A percentile compares a stretch with the other conserved stretches of the same genome.
phyloP scores from a whole-genome alignment of 257 asterid species.

The Ehretia macrophylla region DNA sequence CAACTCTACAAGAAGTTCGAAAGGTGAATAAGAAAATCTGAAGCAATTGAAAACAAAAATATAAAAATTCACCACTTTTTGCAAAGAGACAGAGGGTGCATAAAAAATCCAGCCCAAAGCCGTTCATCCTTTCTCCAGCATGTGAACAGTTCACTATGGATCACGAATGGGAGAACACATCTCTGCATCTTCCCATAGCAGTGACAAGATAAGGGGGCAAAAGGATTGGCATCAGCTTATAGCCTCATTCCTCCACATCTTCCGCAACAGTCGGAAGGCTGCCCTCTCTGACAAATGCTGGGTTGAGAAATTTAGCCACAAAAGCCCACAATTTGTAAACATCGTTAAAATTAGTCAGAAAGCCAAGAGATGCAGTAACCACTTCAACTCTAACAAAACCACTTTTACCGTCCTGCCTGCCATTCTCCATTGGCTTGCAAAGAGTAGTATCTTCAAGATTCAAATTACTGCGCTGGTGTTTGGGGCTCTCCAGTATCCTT shows the following conservation, averaged over 20 bases:
- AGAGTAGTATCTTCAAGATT: conserved; percentile 71
- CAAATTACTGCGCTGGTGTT: conserved; percentile 45
- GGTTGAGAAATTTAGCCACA: conserved; percentile 87
- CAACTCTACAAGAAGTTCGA: conserved; percentile 48
- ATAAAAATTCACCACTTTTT: conserved; percentile 44
- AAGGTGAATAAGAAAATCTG: conserved; percentile 29
- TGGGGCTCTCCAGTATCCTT: conserved; percentile 59
- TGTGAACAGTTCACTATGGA: conserved; percentile 11
- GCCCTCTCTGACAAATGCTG: conserved; percentile 73
- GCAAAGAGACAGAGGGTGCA: conserved; percentile 39
- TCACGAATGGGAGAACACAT: conserved; percentile 6
- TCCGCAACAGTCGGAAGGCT: conserved; percentile 67
- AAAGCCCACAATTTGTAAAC: conserved; percentile 95
- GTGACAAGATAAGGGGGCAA: conserved; percentile 10
- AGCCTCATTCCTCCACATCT: conserved; percentile 50
- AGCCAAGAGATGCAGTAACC: conserved; percentile 94
- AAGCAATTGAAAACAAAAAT: conserved; percentile 60
- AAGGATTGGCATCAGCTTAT: conserved; percentile 5
- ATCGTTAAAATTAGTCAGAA: conserved; percentile 83
- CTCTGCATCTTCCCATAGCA: conserved; percentile 19
- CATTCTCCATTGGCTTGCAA: conserved; percentile 92
- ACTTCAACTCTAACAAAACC: conserved; percentile 93
- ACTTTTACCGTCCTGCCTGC: conserved; percentile 55
- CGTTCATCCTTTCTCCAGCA: conserved; percentile 18
- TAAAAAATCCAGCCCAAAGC: conserved; percentile 30